These are phyloP conservation scores for Phytophthora colocasiae DNA, from an alignment of 352 stramenopile species.

Conservation along the genomic window DNA sequence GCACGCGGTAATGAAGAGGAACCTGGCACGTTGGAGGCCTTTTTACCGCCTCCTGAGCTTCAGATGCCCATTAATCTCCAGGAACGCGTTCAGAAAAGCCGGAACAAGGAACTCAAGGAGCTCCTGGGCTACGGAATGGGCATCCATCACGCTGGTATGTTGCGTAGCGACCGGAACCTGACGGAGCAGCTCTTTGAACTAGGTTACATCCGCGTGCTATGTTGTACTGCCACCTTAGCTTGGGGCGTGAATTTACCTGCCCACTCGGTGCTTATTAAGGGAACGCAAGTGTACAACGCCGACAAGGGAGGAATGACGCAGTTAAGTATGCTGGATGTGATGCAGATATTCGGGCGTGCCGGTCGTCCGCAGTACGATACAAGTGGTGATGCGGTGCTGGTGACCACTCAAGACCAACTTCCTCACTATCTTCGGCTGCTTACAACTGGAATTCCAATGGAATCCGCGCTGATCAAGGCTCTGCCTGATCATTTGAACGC, in stretches of 20 bases:
- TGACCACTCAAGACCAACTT: slow-evolving; percentile 96
- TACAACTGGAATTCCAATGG: slow-evolving; percentile 97
- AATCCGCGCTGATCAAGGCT: slow-evolving; percentile 98
- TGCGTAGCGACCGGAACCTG: slow-evolving; percentile 94
- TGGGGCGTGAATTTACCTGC: slow-evolving; percentile 99
- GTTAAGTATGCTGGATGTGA: slow-evolving; percentile 99
- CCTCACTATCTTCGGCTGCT: slow-evolving; percentile 96
- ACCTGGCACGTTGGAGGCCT: slow-evolving; percentile 57
- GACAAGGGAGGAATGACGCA: slow-evolving; percentile 98
- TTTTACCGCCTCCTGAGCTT: slow-evolving; percentile 63
- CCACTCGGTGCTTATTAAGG: slow-evolving; percentile 99
- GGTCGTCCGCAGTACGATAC: slow-evolving; percentile 99
- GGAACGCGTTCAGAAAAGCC: slow-evolving; percentile 91
- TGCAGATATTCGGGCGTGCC: slow-evolving; percentile 99
- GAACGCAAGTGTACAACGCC: slow-evolving; percentile 99
- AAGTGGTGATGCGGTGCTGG: slow-evolving; percentile 98
- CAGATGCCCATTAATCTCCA: slow-evolving; percentile 59
- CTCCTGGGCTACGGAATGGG: slow-evolving; percentile 95
- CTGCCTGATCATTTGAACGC: slow-evolving; percentile 99
- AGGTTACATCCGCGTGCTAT: slow-evolving; percentile 97
- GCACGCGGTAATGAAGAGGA: slow-evolving; percentile 78
- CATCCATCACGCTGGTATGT: slow-evolving; percentile 99
- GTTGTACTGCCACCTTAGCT: slow-evolving; percentile 98
- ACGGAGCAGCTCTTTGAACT: slow-evolving; percentile 98
- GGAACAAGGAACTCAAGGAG: slow-evolving; percentile 96